Conservation (phyloP, 192 early-diverging fungal species). For the Thamnidium elegans region DNA sequence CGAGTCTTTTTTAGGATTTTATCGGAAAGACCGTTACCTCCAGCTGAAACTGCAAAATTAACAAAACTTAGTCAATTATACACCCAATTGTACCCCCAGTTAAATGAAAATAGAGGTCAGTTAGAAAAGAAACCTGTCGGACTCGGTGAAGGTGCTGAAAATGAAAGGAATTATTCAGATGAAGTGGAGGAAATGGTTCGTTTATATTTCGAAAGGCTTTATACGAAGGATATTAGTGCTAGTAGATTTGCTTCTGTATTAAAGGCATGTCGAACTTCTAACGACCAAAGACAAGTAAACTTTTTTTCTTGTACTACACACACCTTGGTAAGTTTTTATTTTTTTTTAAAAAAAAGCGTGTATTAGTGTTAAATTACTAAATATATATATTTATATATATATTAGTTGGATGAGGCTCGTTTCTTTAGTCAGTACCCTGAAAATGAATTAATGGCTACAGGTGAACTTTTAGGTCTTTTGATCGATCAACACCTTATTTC, state of each 20-base stretch:
- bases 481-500: constrained; percentile 85
- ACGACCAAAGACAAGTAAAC: constrained; percentile 67
- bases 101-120: constrained; percentile 32
- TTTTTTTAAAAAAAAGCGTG: no score
- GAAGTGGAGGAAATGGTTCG: constrained; percentile 75
- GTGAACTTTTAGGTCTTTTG: constrained; percentile 82
- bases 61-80: constrained; percentile 49
- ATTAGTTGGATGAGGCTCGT: constrained; percentile 85
- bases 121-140: constrained; percentile 37
- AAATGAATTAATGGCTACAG: constrained; percentile 83
- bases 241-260: constrained; percentile 83
- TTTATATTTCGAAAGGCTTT: constrained; percentile 70
- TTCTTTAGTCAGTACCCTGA: constrained; percentile 94
- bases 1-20: constrained; percentile 66
- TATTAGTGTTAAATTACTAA: no score
- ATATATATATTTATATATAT: no score
- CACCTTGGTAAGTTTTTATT: constrained; percentile 50
- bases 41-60: constrained; percentile 53
- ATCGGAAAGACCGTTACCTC: constrained; percentile 51
- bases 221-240: constrained; percentile 73
- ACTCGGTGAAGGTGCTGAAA: background rate
- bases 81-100: constrained; percentile 45
- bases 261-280: constrained; percentile 73
- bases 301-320: constrained; percentile 86
- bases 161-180: constrained; percentile 49